phyloP scores from a whole-genome alignment of 129 eudicot genomes.

The Scalesia atractyloides region DNA sequence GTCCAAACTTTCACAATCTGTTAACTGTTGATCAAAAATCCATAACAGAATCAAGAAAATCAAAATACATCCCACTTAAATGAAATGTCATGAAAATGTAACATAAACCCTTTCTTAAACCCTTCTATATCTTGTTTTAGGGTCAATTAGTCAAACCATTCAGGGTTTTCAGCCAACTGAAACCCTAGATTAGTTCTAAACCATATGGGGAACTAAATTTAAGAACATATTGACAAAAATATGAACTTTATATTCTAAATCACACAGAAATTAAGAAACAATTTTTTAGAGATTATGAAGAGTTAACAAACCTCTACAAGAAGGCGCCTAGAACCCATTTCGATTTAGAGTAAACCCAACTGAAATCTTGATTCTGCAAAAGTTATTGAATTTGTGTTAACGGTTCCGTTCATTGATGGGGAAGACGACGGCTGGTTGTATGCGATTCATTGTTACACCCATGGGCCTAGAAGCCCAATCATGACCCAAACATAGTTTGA shows the following conservation, averaged over 20 bases:
- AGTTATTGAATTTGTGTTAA: not conserved
- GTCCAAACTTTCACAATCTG: no score
- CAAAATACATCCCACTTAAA: not conserved
- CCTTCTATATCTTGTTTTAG: not conserved
- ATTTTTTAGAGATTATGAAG: not conserved
- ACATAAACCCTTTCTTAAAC: conserved; percentile 33
- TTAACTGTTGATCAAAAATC: no score
- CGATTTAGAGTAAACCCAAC: conserved; percentile 7
- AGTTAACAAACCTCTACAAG: conserved; percentile 21
- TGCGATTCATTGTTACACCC: not conserved
- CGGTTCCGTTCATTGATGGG: not conserved
- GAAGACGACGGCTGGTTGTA: conserved; percentile 14
- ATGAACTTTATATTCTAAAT: not conserved
- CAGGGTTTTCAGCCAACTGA: not conserved
- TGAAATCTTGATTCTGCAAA: conserved; percentile 19
- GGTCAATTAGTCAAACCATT: not conserved
- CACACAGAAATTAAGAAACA: not conserved
- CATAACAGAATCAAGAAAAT: no score
- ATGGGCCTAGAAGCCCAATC: conserved; percentile 9
- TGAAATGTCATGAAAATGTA: not conserved
- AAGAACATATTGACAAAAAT: not conserved
- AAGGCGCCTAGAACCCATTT: conserved; percentile 34
- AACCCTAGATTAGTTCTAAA: not conserved
- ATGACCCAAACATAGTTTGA: not conserved
- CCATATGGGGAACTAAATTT: conserved; percentile 23